A percentile compares a stretch with the other conserved stretches of the same genome.
Evolutionary conservation across 176 grass and related monocot genomes (phyloP).

Genomic region (Saccharum officinarum): DNA sequence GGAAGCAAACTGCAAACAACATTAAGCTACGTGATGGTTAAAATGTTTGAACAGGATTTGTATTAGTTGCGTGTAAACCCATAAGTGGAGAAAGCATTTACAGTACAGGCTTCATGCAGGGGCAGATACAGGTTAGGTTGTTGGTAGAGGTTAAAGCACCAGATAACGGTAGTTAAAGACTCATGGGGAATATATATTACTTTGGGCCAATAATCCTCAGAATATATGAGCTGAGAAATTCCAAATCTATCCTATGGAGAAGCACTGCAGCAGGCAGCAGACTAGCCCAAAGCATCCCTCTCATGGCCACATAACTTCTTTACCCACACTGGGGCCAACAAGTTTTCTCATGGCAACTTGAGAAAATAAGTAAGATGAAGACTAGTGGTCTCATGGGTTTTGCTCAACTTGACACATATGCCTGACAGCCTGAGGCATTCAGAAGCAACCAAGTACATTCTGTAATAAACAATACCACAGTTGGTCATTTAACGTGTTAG

Average conservation of each 20-base stretch:
- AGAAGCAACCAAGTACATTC: not conserved
- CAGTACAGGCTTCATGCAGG: constrained; percentile 17
- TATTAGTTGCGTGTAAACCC: not conserved
- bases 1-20: constrained; percentile 9
- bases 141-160: not conserved
- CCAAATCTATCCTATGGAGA: not conserved
- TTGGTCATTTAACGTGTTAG: not conserved
- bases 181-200: not conserved
- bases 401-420: not conserved
- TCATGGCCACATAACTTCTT: not conserved
- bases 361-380: not conserved
- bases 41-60: constrained; percentile 8
- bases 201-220: not conserved
- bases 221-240: not conserved
- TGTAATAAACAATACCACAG: not conserved
- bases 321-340: not conserved
- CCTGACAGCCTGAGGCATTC: not conserved
- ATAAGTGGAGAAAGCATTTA: not conserved
- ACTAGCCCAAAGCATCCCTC: not conserved
- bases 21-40: not conserved
- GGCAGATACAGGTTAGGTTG: not conserved
- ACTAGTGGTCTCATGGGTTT: not conserved
- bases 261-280: not conserved
- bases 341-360: not conserved
- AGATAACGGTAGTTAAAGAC: not conserved